phyloP scores from a whole-genome alignment of 805 yeast genomes.

The Zygosaccharomyces rouxii region DNA sequence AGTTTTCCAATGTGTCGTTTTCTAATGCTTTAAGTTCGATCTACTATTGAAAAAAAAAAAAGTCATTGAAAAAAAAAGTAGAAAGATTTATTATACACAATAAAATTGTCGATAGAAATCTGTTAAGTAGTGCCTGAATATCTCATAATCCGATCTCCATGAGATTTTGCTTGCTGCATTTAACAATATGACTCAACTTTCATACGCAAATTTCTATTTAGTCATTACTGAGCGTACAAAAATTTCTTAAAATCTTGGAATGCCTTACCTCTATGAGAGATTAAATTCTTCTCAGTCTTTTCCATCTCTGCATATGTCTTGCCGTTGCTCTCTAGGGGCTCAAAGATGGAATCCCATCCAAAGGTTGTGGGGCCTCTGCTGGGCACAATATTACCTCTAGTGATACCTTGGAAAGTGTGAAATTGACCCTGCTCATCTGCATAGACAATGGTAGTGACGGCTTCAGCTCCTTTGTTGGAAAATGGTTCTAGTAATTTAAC shows the following conservation, averaged over 20 bases:
- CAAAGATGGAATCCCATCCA: conserved; percentile 93
- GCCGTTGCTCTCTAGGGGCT: conserved; percentile 59
- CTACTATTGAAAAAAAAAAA: neutral
- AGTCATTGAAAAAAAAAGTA: neutral
- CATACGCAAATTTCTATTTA: too few species aligned
- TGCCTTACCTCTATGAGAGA: conserved; percentile 87
- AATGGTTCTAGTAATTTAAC: conserved; percentile 75
- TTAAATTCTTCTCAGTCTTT: conserved; percentile 65
- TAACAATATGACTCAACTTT: too few species aligned
- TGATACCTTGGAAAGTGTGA: conserved; percentile 77
- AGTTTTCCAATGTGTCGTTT: neutral
- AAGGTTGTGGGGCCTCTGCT: conserved; percentile 75
- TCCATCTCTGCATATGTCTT: conserved; percentile 87
- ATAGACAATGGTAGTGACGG: conserved; percentile 89
- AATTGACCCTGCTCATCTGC: conserved; percentile 80
- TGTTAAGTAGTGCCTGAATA: too few species aligned
- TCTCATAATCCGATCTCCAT: too few species aligned
- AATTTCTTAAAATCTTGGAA: conserved; percentile 63
- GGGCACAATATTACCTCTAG: conserved; percentile 73
- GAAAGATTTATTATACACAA: neutral
- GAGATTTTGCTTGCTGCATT: too few species aligned
- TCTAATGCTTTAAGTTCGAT: neutral
- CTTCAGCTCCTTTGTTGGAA: conserved; percentile 79
- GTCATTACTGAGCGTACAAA: conserved; percentile 26
- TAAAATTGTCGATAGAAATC: too few species aligned